Base-by-base conservation (phyloP, 306 rosid species). In the Citrullus mucosospermus region DNA sequence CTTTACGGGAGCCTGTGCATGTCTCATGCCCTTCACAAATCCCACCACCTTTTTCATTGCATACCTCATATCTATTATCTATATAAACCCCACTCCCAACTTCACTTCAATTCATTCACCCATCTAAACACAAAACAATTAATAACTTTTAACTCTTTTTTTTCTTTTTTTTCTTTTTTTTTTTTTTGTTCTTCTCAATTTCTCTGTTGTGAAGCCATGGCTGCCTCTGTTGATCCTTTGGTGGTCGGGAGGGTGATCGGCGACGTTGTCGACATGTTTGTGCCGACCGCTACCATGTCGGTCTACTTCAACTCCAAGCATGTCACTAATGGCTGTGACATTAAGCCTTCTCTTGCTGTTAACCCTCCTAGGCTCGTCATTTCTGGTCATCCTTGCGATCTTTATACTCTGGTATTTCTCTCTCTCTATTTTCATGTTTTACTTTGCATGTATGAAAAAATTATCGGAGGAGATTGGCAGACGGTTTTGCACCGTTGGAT, bases 181-280 rank as follows among this genome's bases (percentile, higher is more conserved):
- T 25, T 25, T 25, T 25, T 25, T 25, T 0, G 28, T 25, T 25
- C 28, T 25, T 25, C 12, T n/a, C 28, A 3, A 6, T 2, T 63
- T 15, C 41, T 12, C 13, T 0, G 1, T 18, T 5, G 39, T 0
- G 39, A 36, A 36, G 7, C 22, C 38, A 90, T 94, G 98, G 90
- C 95, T 9, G 78, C 85, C 14, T 92, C 94, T 0, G 94, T 86
- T 12, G 98, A 94, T 81, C 98, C 98, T 4, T 85, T 94, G 7
- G 91, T 94, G 0, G 92, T 94, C 20, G 97, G 97, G 2, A 84
- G 96, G 0, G 96, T 94, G 71, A 92, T 94, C 17, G 98, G 97
- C 0, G 98, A 94, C 56, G 96, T 92, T 0, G 88, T 94, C 0
- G 97, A 94, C 89, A 86, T 94, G 96, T 94, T 94, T 69, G 78